These are phyloP conservation scores for Ophiostoma himal-ulmi DNA, from an alignment of 2,329 filamentous ascomycete genomes.

Conservation along the genomic window DNA sequence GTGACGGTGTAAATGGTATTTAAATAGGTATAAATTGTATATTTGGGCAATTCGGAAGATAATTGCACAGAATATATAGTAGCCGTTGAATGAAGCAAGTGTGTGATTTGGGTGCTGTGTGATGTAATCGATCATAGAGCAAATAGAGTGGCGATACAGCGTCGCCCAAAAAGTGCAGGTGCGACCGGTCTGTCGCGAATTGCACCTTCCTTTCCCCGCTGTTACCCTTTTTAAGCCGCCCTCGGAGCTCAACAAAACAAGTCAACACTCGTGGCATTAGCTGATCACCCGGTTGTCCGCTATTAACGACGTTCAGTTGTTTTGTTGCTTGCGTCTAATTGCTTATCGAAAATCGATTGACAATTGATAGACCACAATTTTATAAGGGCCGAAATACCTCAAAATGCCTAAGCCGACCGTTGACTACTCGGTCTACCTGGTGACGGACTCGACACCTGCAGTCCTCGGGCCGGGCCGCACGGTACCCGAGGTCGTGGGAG, in stretches of 20 bases:
- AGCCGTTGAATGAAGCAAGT: background rate
- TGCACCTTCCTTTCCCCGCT: background rate
- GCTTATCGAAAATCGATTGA: background rate
- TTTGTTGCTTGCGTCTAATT: background rate
- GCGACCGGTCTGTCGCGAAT: slow-evolving; percentile 8
- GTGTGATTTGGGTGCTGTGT: background rate
- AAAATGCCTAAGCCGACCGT: slow-evolving; percentile 32
- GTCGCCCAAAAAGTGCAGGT: background rate
- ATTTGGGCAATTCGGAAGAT: background rate
- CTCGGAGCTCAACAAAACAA: slow-evolving; percentile 19
- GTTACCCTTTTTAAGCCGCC: slow-evolving; percentile 17
- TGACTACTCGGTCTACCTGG: slow-evolving; percentile 81
- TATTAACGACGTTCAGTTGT: background rate
- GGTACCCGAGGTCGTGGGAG: slow-evolving; percentile 66
- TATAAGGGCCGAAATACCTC: no score
- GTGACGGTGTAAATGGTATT: background rate
- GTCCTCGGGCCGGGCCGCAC: slow-evolving; percentile 65
- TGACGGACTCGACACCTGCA: slow-evolving; percentile 84
- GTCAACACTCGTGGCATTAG: background rate
- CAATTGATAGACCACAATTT: no score
- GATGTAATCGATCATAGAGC: background rate
- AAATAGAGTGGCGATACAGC: background rate
- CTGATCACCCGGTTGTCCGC: background rate
- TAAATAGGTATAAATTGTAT: background rate
- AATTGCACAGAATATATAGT: background rate